These are phyloP conservation scores for Funneliformis caledonium DNA, from an alignment of 371 early-diverging fungal genomes.

Conservation along the genomic window DNA sequence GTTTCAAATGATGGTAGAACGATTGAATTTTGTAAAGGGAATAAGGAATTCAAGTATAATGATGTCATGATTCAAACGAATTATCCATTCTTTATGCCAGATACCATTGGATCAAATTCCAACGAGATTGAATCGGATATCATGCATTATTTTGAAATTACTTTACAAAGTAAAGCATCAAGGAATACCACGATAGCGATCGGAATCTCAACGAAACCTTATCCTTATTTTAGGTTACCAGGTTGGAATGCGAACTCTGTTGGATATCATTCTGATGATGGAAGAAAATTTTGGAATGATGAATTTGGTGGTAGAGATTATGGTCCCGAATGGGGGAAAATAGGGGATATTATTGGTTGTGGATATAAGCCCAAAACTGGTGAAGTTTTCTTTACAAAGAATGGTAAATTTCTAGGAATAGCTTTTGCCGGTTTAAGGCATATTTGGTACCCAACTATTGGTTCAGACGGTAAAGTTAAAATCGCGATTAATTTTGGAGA, in stretches of 20 bases:
- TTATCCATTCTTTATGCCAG: slow-evolving; percentile 35
- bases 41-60: neutral
- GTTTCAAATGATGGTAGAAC: neutral
- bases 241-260: slow-evolving; percentile 59
- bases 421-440: slow-evolving; percentile 46
- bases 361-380: slow-evolving; percentile 52
- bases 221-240: slow-evolving; percentile 41
- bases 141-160: slow-evolving; percentile 36
- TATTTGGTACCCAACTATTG: slow-evolving; percentile 50
- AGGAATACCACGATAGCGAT: slow-evolving; percentile 17
- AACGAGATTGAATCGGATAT: neutral
- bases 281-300: slow-evolving; percentile 47
- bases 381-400: slow-evolving; percentile 53
- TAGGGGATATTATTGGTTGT: slow-evolving; percentile 54
- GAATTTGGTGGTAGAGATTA: slow-evolving; percentile 43
- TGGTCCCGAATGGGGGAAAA: slow-evolving; percentile 11
- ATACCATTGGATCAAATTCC: neutral
- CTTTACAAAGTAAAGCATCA: neutral
- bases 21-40: neutral
- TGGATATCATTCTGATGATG: slow-evolving; percentile 48
- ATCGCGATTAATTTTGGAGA: slow-evolving; percentile 53
- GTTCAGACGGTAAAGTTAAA: slow-evolving; percentile 48
- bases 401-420: slow-evolving; percentile 48
- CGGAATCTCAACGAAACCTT: slow-evolving; percentile 30
- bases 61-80: slow-evolving; percentile 25